These are phyloP conservation scores for Debaryomyces singareniensis DNA, from an alignment of 1,139 yeast species.

Conservation along the genomic window DNA sequence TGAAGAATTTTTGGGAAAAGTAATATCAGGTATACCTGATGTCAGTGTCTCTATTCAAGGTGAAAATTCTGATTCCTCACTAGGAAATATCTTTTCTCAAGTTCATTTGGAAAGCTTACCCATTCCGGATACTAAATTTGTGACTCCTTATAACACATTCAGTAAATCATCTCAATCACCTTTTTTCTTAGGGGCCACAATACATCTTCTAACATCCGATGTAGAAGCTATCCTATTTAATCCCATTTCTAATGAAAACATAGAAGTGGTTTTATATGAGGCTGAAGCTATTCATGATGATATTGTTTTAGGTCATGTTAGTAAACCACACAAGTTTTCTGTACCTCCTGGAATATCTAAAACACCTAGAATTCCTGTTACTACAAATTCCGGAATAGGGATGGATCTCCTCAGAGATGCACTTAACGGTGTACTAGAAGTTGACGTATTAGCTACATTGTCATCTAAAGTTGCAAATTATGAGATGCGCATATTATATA, in stretches of 20 bases:
- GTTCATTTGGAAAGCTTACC: constrained; percentile 1
- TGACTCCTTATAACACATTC: too few relatives aligned
- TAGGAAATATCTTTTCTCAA: constrained; percentile 1
- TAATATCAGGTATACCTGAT: constrained; percentile 16
- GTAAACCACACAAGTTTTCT: constrained; percentile 25
- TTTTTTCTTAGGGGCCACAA: constrained; percentile 38
- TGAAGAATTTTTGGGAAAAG: constrained; percentile 13
- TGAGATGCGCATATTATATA: constrained; percentile 32
- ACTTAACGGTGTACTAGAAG: constrained; percentile 41
- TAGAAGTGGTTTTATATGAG: constrained; percentile 30
- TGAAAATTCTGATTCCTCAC: not conserved
- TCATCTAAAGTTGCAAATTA: constrained; percentile 31
- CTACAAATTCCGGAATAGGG: constrained; percentile 40
- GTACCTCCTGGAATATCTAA: constrained; percentile 46
- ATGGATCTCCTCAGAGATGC: constrained; percentile 44
- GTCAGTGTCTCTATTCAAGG: constrained; percentile 2
- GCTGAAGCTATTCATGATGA: constrained; percentile 45
- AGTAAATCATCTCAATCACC: constrained; percentile 4
- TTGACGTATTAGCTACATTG: constrained; percentile 41
- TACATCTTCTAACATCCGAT: constrained; percentile 48
- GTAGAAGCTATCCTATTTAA: constrained; percentile 46
- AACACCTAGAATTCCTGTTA: constrained; percentile 45
- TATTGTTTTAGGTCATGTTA: constrained; percentile 38
- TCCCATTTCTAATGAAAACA: constrained; percentile 41
- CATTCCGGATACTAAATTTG: constrained; percentile 3